Evolutionary conservation across 1,284 basidiomycete species (phyloP).

Genomic region (Trichosporon sp.): DNA sequence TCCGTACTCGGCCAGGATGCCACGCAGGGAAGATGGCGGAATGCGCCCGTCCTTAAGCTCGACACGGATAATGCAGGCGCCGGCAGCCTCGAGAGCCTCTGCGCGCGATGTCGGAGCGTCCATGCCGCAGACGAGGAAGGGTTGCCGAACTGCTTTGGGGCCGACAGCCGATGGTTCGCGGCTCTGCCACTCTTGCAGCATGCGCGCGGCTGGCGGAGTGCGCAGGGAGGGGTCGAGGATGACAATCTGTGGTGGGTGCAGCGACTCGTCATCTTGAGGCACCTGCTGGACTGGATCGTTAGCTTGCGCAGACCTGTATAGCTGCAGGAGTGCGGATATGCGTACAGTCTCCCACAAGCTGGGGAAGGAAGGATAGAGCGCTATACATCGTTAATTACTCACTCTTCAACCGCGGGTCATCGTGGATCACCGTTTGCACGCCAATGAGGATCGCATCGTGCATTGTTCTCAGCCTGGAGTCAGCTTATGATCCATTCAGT

Average conservation of each 20-base stretch:
- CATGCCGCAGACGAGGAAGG: slow-evolving; percentile 62
- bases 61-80: slow-evolving; percentile 39
- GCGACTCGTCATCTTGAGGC: slow-evolving; percentile 19
- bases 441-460: slow-evolving; percentile 92
- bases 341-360: not conserved
- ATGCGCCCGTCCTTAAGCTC: slow-evolving; percentile 50
- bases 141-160: slow-evolving; percentile 59
- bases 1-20: slow-evolving; percentile 53
- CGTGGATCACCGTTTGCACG: slow-evolving; percentile 81
- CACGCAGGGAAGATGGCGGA: slow-evolving; percentile 55
- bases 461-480: slow-evolving; percentile 68
- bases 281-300: slow-evolving; percentile 32
- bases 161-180: slow-evolving; percentile 17
- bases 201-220: slow-evolving; percentile 62
- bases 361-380: not conserved
- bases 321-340: not conserved
- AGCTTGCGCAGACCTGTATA: not conserved
- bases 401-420: slow-evolving; percentile 92
- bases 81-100: slow-evolving; percentile 40
- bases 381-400: slow-evolving; percentile 32
- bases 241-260: slow-evolving; percentile 63
- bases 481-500: not conserved
- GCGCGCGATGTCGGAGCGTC: slow-evolving; percentile 27
- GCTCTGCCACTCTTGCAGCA: slow-evolving; percentile 51
- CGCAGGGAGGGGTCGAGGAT: slow-evolving; percentile 74